Evolutionary conservation across 2,329 filamentous ascomycete species (phyloP), one percentile per base, ranked within the genome.

Genomic region (Knufia fluminis): DNA sequence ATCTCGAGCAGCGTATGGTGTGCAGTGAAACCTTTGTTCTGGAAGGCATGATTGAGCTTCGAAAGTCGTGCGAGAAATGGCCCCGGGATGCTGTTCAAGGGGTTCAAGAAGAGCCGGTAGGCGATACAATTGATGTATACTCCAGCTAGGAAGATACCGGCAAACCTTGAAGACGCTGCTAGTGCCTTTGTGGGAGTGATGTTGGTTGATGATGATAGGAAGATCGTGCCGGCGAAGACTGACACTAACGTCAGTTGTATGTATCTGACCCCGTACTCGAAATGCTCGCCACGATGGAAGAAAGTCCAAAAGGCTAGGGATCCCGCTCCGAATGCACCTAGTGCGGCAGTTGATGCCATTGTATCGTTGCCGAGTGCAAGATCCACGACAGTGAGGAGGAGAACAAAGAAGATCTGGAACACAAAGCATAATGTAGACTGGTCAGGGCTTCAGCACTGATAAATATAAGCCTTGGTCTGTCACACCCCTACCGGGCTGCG

Each of bases 41-140:
- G 51, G 16, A 44, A 48, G 23, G 41, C 46, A 17, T 50, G 23
- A 36, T 52, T 38, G 42, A 56, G 52, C 33, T 54, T 55, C 1
- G 54, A 52, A n/a, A 54, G 44, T 8, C 49, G 44, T 1, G 53
- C 51, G 40, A 61, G 54, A 19, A 57, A 59, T 1, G 64, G 63
- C 1, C 64, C 63, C 2, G 64, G 64, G 32, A 65, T 60, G 16
- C 58, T 58, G 16, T 58, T 57, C 33, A 66, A 46, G 1, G 61
- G 64, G 46, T 60, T 59, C 17, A 65, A 54, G 33, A 57, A 63
- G 17, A 65, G 52, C 2, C 62, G 61, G 45, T 65, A 65, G 10
- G 62, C 19, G 17, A 54, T 17, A n/a, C 56, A 38, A 33, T 49
- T 56, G 38, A 28, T 32, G 10, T 49, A 58, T 4, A 58, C 38